Evolutionary conservation across 768 basidiomycete species (phyloP).

Genomic region (Suillus americanus): DNA sequence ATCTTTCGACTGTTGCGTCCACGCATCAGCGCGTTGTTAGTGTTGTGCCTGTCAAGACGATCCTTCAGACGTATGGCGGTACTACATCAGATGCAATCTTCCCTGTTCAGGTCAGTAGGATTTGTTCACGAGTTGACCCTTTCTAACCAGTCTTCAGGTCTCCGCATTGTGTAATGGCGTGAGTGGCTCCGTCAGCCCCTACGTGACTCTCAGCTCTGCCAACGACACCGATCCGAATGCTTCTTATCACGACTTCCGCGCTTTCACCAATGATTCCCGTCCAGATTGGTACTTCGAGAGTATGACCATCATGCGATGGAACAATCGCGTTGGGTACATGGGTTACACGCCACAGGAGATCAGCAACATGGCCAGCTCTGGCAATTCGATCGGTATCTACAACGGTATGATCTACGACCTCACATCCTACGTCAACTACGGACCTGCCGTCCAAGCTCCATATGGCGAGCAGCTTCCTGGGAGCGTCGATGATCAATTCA

Average conservation of each 20-base stretch:
- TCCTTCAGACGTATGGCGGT: conserved; percentile 81
- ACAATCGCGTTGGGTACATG: conserved; percentile 82
- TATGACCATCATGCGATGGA: conserved; percentile 93
- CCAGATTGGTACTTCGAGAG: conserved; percentile 98
- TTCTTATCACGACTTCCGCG: conserved; percentile 95
- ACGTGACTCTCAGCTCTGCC: conserved; percentile 69
- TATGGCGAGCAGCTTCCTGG: conserved; percentile 43
- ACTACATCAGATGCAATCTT: conserved; percentile 72
- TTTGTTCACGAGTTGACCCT: neutral
- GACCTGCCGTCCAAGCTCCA: conserved; percentile 56
- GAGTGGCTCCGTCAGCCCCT: conserved; percentile 78
- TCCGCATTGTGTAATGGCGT: conserved; percentile 90
- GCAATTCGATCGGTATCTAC: conserved; percentile 80
- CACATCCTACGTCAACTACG: conserved; percentile 71
- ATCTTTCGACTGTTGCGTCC: conserved; percentile 65
- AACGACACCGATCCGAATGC: conserved; percentile 79
- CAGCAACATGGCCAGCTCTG: conserved; percentile 61
- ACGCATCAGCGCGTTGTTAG: conserved; percentile 67
- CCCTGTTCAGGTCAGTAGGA: conserved; percentile 79
- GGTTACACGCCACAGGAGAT: conserved; percentile 81
- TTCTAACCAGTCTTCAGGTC: conserved; percentile 48
- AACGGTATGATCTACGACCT: conserved; percentile 86
- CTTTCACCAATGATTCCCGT: conserved; percentile 80
- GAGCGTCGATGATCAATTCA: conserved; percentile 57
- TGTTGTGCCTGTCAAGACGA: conserved; percentile 71